A percentile compares a stretch with the other conserved stretches of the same genome.
Evolutionary conservation across 306 rosid species (phyloP).

Genomic region (Medicago truncatula): DNA sequence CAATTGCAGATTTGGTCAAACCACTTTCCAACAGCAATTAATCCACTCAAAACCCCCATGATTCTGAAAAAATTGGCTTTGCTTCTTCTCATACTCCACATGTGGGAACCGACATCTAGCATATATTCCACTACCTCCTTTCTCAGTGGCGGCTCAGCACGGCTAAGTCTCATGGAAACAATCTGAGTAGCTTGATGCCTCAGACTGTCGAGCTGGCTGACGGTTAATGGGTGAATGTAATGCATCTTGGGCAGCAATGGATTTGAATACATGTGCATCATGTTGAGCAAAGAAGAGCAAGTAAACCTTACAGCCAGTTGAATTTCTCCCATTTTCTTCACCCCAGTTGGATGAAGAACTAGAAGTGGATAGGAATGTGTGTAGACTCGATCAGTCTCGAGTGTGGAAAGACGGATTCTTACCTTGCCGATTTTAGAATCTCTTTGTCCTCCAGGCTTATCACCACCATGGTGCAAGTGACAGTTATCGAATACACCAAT

Average conservation of each 20-base stretch:
- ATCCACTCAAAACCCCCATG: constrained; percentile 87
- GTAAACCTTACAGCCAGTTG: constrained; percentile 97
- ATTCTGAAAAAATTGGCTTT: constrained; percentile 95
- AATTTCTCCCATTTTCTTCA: constrained; percentile 99
- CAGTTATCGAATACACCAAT: constrained; percentile 95
- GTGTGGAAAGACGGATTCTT: constrained; percentile 91
- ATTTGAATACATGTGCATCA: constrained; percentile 98
- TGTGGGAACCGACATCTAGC: constrained; percentile 95
- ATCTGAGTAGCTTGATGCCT: constrained; percentile 97
- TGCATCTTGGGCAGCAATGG: constrained; percentile 98
- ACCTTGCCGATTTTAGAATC: constrained; percentile 95
- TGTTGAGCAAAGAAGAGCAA: constrained; percentile 87
- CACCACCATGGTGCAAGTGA: constrained; percentile 91
- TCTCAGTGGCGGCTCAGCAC: constrained; percentile 93
- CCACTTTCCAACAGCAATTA: constrained; percentile 97
- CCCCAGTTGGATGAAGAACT: constrained; percentile 83
- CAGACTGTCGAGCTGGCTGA: constrained; percentile 89
- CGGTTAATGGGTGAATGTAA: constrained; percentile 85
- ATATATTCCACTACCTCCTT: constrained; percentile 92
- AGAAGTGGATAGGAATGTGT: constrained; percentile 93
- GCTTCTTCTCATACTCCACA: constrained; percentile 99
- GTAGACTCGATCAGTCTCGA: constrained; percentile 89
- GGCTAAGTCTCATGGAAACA: constrained; percentile 81
- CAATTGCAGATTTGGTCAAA: constrained; percentile 96
- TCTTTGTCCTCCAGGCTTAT: constrained; percentile 67